Conservation (phyloP, 2,329 filamentous ascomycete species). For the Cladosporium colombiae region DNA sequence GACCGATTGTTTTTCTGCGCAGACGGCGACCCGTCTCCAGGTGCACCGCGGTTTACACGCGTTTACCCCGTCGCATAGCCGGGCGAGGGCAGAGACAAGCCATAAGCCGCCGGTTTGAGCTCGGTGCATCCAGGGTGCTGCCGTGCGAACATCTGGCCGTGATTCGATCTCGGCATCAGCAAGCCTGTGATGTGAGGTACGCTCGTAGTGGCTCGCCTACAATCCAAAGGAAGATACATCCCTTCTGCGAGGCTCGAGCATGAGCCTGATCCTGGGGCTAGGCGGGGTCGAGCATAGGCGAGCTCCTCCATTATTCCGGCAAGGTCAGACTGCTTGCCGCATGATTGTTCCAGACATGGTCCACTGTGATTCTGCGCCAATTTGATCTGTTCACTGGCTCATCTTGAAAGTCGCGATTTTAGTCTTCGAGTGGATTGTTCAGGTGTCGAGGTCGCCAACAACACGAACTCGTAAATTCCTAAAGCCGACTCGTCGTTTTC, state of each 20-base stretch:
- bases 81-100: not conserved
- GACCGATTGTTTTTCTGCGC: not conserved
- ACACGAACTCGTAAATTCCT: not conserved
- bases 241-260: not conserved
- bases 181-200: slow-evolving; percentile 1
- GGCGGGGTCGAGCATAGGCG: not conserved
- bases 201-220: slow-evolving; percentile 4
- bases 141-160: slow-evolving; percentile 2
- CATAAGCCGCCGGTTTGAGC: slow-evolving; percentile 8
- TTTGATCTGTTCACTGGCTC: not conserved
- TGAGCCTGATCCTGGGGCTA: not conserved
- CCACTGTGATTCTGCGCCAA: not conserved
- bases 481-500: not conserved
- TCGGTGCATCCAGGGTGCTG: slow-evolving; percentile 1
- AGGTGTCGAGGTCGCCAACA: not conserved
- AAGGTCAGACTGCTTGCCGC: not conserved
- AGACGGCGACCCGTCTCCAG: not conserved
- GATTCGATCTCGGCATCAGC: not conserved
- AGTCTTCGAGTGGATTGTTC: not conserved
- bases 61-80: slow-evolving; percentile 8
- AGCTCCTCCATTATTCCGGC: not conserved
- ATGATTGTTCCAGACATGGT: not conserved
- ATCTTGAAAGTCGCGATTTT: not conserved
- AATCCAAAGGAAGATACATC: not conserved
- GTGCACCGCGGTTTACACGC: slow-evolving; percentile 11